Base-by-base conservation (phyloP, 306 rosid genomes). In the Luffa aegyptiaca region DNA sequence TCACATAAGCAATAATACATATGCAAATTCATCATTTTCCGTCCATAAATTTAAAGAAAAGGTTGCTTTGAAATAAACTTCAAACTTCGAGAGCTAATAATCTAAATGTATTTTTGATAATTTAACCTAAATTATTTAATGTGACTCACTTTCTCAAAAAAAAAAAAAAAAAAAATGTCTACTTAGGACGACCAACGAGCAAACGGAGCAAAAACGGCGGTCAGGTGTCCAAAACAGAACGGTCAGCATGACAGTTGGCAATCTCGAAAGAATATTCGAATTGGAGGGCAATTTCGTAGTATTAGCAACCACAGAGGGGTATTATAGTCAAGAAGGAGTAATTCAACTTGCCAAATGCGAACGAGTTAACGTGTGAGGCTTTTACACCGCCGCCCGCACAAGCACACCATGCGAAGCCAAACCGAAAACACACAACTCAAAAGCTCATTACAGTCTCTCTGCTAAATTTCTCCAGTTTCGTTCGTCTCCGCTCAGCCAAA, bases 361-460 rank as follows among this genome's bases (percentile, higher is more conserved):
- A 80, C 88, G 84, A 62, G 75, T 62, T 63, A 66, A 77, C 45
- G 85, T 66, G 90, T 73, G 91, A 88, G 46, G 76, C 76, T 21
- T 37, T 84, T 56, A 51, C 39, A 39, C 17, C 86, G 79, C 79
- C 84, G 86, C 84, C 82, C 62, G 42, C 77, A 17, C 71, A 33
- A 62, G 45, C 82, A 83, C 80, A 71, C 80, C 76, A 76, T 52
- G 80, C 76, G 74, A 41, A 73, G 55, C 71, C 51, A 51, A 62
- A 31, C 63, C 33, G 58, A 61, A 63, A 16, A 66, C 20, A 37
- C 55, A 36, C 36, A 58, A 58, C 64, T 10, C 5, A 58, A 61
- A 61, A 61, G 18, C 18, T 61, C 8, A 4, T 61, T 61, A 5
- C 41, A 12, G 4, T 31, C 31, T 37, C 42, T 53, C 71, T 42